Evolutionary conservation across 371 early-diverging fungal genomes (phyloP).

Genomic region (Rhizopus stolonifer): DNA sequence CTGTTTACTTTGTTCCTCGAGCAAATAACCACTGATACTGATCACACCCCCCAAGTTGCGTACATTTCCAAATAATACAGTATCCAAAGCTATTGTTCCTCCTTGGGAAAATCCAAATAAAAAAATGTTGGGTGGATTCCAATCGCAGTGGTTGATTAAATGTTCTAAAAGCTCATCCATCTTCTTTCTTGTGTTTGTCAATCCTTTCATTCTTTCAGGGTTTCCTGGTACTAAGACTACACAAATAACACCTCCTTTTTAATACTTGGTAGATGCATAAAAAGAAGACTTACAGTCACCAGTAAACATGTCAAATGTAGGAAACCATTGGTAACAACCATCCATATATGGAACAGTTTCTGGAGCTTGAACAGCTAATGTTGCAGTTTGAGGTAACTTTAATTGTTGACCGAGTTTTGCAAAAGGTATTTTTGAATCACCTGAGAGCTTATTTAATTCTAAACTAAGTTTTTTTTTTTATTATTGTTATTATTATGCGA

Average conservation of each 20-base stretch:
- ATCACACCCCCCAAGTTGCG: constrained; percentile 50
- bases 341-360: constrained; percentile 64
- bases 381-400: constrained; percentile 69
- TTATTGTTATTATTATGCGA: no score
- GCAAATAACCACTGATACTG: constrained; percentile 57
- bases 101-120: constrained; percentile 80
- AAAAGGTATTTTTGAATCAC: constrained; percentile 63
- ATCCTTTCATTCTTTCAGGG: constrained; percentile 46
- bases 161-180: constrained; percentile 43
- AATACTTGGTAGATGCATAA: background rate
- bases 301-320: constrained; percentile 60
- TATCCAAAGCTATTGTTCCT: constrained; percentile 65
- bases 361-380: constrained; percentile 64
- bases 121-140: constrained; percentile 48
- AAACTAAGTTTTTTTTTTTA: background rate
- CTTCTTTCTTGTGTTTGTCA: constrained; percentile 33
- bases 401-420: constrained; percentile 56
- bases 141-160: constrained; percentile 44
- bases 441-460: constrained; percentile 10
- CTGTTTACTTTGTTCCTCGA: constrained; percentile 44
- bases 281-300: constrained; percentile 47
- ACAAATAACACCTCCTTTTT: no score
- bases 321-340: constrained; percentile 66
- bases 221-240: constrained; percentile 49
- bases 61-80: constrained; percentile 51